Base-by-base conservation (phyloP, 1,284 basidiomycete species). In the Mycosarcoma maydis region DNA sequence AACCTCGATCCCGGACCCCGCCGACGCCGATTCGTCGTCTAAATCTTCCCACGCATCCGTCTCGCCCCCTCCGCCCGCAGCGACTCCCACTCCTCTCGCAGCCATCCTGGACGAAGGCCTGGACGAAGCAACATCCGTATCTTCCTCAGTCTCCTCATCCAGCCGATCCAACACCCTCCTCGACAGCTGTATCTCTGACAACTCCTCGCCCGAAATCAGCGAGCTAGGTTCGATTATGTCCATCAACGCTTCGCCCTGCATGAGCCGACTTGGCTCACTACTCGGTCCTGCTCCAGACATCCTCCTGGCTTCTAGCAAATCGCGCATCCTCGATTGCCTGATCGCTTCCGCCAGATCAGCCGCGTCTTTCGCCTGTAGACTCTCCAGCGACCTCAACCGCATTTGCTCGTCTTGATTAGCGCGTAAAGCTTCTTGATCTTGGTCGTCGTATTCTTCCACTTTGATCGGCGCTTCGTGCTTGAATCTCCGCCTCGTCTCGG, bases 131-230 rank as follows among this genome's bases (percentile, higher is more conserved):
- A 73, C 60, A 20, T 78, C 76, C 9, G 76, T 78, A 34, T 78
- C 76, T 30, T 78, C 76, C 43, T 78, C 76, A 11, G 76, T 78
- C 57, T 78, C 76, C 39, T 78, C 76, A 36, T 78, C 76, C 17
- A 78, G 48, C 39, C 76, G 41, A 19, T 72, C 74, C 30, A 78
- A 42, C 16, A 76, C 72, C 19, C 76, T 53, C 24, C 72, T 60
- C 33, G 67, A 60, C 41, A 67, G 32, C 44, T 64, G 49, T 10
- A 72, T 55, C 37, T 70, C 67, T 11, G 46, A 42, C 38, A 58
- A 26, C 47, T 59, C 57, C 22, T 65, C 58, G 14, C 51, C 51
- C 29, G 50, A 52, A 22, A 69, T 57, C 5, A 59, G 65, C 20
- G 44, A 34, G 8, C 58, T 61, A 2, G 74, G 68, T 47, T 62